Percentiles rank a stretch among this genome's conserved stretches.
phyloP scores from a whole-genome alignment of 768 basidiomycete species.

The Lactarius quietus region DNA sequence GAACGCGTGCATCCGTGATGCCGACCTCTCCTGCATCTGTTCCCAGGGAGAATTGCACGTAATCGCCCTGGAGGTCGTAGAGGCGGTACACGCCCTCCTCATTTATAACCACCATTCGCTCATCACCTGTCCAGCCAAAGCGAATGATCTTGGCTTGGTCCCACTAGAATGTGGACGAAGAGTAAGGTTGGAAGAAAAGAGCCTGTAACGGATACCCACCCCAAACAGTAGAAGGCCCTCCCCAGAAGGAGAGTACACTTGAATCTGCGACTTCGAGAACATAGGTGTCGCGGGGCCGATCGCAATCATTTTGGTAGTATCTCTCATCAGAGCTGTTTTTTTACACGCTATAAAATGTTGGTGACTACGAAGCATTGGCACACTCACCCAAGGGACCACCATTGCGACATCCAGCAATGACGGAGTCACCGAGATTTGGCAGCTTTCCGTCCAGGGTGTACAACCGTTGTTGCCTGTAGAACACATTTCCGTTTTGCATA shows the following conservation, averaged over 20 bases:
- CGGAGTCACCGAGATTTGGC: slow-evolving; percentile 73
- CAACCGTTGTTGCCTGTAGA: slow-evolving; percentile 81
- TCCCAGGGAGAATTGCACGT: slow-evolving; percentile 81
- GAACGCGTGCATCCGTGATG: slow-evolving; percentile 79
- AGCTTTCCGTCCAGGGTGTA: slow-evolving; percentile 81
- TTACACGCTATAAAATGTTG: neutral
- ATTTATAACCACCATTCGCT: slow-evolving; percentile 78
- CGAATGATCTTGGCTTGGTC: slow-evolving; percentile 79
- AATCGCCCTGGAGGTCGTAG: slow-evolving; percentile 85
- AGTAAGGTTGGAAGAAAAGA: slow-evolving; percentile 9
- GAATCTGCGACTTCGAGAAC: slow-evolving; percentile 75
- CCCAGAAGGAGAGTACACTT: slow-evolving; percentile 84
- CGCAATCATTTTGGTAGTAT: slow-evolving; percentile 74
- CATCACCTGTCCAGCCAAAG: slow-evolving; percentile 83
- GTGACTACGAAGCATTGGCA: neutral
- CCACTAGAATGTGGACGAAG: slow-evolving; percentile 58
- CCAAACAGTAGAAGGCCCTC: slow-evolving; percentile 62
- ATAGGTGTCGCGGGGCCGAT: slow-evolving; percentile 55
- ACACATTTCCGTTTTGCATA: slow-evolving; percentile 82
- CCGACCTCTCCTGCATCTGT: slow-evolving; percentile 78
- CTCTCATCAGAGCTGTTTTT: slow-evolving; percentile 76
- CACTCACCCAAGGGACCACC: slow-evolving; percentile 84
- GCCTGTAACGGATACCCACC: slow-evolving; percentile 49
- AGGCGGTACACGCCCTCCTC: slow-evolving; percentile 91
- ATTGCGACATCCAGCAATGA: slow-evolving; percentile 76